Percentiles rank a stretch among this genome's conserved stretches.
These are phyloP conservation scores for Sporopachydermia cereana DNA, from an alignment of 1,139 yeast genomes.

Conservation along the genomic window DNA sequence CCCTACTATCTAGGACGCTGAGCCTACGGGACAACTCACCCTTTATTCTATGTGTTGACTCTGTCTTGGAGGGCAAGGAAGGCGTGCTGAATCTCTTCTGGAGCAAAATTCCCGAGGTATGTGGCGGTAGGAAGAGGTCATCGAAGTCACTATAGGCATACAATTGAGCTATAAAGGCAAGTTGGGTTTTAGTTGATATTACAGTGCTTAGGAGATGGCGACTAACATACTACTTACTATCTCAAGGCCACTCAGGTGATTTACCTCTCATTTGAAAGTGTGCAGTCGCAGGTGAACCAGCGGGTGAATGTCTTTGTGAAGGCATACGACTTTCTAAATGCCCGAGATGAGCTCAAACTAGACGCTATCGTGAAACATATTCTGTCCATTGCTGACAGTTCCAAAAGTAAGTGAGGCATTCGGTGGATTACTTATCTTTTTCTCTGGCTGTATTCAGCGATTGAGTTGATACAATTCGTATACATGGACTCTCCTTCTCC, in stretches of 20 bases:
- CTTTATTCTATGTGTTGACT: constrained; percentile 55
- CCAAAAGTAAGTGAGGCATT: constrained; percentile 8
- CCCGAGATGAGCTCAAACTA: constrained; percentile 18
- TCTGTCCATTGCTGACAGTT: constrained; percentile 11
- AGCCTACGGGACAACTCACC: constrained; percentile 65
- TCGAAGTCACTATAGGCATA: constrained; percentile 20
- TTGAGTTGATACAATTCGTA: too few species aligned
- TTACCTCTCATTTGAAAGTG: constrained; percentile 55
- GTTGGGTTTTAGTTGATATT: too few species aligned
- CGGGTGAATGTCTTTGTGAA: constrained; percentile 41
- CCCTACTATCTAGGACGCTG: constrained; percentile 34
- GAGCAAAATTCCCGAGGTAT: neutral
- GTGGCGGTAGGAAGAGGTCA: constrained; percentile 13
- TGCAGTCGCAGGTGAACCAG: constrained; percentile 27
- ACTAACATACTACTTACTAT: too few species aligned
- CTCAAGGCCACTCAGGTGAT: too few species aligned
- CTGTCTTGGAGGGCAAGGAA: constrained; percentile 55
- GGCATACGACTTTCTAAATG: constrained; percentile 23
- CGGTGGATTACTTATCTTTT: constrained; percentile 11
- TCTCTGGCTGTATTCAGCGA: constrained; percentile 9
- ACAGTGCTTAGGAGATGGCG: too few species aligned
- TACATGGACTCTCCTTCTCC: too few species aligned
- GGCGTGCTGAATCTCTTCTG: neutral
- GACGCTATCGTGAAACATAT: constrained; percentile 18
- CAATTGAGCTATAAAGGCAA: too few species aligned